Evolutionary conservation across 2,329 filamentous ascomycete species (phyloP).

Genomic region (Trichoderma afroharzianum): DNA sequence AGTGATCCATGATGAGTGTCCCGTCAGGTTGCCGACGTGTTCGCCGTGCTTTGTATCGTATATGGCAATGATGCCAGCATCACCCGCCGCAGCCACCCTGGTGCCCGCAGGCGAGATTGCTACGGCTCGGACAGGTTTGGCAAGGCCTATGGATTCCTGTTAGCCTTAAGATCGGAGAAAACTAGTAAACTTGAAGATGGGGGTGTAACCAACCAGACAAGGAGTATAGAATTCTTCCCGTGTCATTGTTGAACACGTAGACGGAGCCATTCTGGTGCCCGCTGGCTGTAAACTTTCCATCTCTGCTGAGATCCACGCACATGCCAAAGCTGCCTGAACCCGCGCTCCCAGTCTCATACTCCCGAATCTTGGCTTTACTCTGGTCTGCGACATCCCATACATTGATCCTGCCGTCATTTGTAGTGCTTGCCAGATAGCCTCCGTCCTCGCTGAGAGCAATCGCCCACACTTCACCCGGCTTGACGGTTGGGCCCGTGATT

Average conservation of each 20-base stretch:
- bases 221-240: constrained; percentile 78
- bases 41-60: constrained; percentile 93
- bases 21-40: constrained; percentile 79
- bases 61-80: constrained; percentile 81
- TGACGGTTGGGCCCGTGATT: constrained; percentile 43
- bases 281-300: constrained; percentile 83
- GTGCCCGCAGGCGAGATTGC: constrained; percentile 84
- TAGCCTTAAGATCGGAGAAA: not conserved
- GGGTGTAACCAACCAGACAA: constrained; percentile 61
- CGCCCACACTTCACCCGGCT: constrained; percentile 78
- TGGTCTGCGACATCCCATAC: constrained; percentile 72
- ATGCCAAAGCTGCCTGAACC: constrained; percentile 84
- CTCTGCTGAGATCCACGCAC: constrained; percentile 73
- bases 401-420: constrained; percentile 81
- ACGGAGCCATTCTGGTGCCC: constrained; percentile 90
- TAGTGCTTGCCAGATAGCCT: constrained; percentile 79
- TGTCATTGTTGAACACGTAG: constrained; percentile 94
- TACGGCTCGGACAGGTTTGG: constrained; percentile 80
- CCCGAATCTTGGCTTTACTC: constrained; percentile 61
- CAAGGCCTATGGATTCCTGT: constrained; percentile 57
- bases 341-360: constrained; percentile 74
- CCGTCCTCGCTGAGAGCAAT: constrained; percentile 82
- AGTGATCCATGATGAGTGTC: constrained; percentile 83
- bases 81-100: constrained; percentile 83
- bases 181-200: not conserved